phyloP scores from a whole-genome alignment of 192 early-diverging fungal species.

The Gigaspora rosea region DNA sequence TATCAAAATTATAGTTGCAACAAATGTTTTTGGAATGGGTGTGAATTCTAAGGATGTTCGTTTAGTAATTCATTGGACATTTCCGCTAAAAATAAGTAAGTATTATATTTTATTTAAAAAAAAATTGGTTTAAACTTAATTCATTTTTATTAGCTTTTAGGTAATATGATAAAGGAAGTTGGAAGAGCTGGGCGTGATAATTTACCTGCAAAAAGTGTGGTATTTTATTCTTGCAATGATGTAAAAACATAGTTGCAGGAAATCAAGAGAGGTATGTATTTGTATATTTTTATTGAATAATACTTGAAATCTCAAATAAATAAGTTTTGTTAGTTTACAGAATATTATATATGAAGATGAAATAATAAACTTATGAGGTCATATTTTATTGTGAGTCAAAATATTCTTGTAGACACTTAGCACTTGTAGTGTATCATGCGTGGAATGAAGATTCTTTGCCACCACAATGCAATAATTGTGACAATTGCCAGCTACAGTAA shows the following conservation, averaged over 20 bases:
- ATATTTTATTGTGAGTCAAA: too few relatives aligned
- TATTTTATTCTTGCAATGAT: conserved; percentile 79
- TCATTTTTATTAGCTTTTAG: neutral
- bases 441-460: too few relatives aligned
- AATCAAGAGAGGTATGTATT: too few relatives aligned
- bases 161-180: conserved; percentile 58
- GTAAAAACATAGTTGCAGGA: neutral
- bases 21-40: conserved; percentile 78
- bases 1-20: conserved; percentile 74
- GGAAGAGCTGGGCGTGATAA: conserved; percentile 72
- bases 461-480: too few relatives aligned
- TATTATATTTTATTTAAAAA: conserved; percentile 35
- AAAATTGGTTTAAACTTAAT: neutral
- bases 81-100: conserved; percentile 63
- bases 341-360: too few relatives aligned
- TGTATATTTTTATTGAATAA: too few relatives aligned
- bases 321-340: too few relatives aligned
- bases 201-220: conserved; percentile 56
- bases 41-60: conserved; percentile 74
- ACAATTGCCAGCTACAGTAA: too few relatives aligned
- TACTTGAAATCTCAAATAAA: too few relatives aligned
- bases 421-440: too few relatives aligned
- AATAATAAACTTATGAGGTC: too few relatives aligned
- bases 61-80: conserved; percentile 69
- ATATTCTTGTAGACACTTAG: too few relatives aligned